These are phyloP conservation scores for barrel medic (Medicago truncatula) DNA, from an alignment of 306 rosid species.

Conservation along the genomic window MtrunA17r5.0-ANR NC_053045.1:52470001-52470500, in stretches of 20 bases:
- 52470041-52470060: conserved; percentile 51
- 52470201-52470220: conserved; percentile 9
- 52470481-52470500: conserved; percentile 15
- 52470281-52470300: not conserved
- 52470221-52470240: conserved; percentile 27
- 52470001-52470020: conserved; percentile 67
- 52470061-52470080: conserved; percentile 55
- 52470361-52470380: not conserved
- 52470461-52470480: conserved; percentile 17
- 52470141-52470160: conserved; percentile 59
- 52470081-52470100: conserved; percentile 49
- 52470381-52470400: not conserved
- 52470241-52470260: conserved; percentile 20
- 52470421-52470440: not conserved
- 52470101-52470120: conserved; percentile 54
- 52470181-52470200: conserved; percentile 18
- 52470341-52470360: not conserved
- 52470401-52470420: conserved; percentile 16
- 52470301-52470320: conserved; percentile 24
- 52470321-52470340: not conserved
- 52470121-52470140: conserved; percentile 69
- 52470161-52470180: conserved; percentile 46
- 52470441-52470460: not conserved
- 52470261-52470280: conserved; percentile 28
- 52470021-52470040: conserved; percentile 41